Conservation (phyloP, 345 rosid species). For the Psidium friedrichsthalianum region DNA sequence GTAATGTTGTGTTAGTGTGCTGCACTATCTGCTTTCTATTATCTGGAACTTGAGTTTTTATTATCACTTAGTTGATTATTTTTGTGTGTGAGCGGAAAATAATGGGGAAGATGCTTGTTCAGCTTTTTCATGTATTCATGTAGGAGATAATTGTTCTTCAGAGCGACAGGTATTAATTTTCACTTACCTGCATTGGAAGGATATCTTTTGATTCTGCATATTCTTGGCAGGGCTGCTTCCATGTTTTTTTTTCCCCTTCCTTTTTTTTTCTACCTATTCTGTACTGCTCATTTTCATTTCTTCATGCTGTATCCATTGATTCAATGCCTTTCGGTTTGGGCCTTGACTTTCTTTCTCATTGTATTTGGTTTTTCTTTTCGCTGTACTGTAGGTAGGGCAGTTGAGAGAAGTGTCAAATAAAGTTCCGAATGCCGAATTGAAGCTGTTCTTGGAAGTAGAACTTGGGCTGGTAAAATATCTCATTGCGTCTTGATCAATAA, state of each 20-base stretch:
- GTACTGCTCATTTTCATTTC: background rate
- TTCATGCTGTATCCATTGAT: background rate
- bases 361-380: background rate
- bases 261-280: background rate
- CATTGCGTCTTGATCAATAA: background rate
- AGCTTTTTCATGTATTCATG: background rate
- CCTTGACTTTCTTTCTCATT: background rate
- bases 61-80: background rate
- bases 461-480: constrained; percentile 38
- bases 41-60: background rate
- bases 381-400: constrained; percentile 45
- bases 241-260: background rate
- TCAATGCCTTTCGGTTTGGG: background rate
- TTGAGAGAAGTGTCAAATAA: constrained; percentile 55
- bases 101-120: background rate
- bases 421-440: constrained; percentile 48
- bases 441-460: constrained; percentile 66
- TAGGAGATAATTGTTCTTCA: background rate
- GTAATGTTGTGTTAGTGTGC: background rate
- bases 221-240: background rate
- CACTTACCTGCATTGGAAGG: background rate
- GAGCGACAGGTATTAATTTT: background rate
- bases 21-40: background rate
- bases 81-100: background rate
- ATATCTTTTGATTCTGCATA: background rate